Evolutionary conservation across 225 moss, liverwort and hornwort species (phyloP).

Genomic region (Antitrichia curtipendula): DNA sequence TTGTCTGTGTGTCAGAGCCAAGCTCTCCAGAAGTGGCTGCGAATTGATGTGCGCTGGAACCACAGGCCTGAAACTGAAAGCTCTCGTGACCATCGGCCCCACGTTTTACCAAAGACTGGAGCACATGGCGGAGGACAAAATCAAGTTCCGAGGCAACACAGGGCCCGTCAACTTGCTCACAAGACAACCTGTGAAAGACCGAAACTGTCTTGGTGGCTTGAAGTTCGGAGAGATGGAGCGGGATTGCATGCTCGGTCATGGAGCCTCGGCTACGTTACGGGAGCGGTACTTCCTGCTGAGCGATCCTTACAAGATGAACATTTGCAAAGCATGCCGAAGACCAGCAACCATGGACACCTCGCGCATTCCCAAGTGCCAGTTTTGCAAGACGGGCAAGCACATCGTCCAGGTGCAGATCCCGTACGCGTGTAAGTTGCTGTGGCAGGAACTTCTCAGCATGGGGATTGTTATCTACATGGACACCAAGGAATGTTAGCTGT

Average conservation of each 20-base stretch:
- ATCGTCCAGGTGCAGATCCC: conserved; percentile 88
- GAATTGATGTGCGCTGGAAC: conserved; percentile 66
- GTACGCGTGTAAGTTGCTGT: conserved; percentile 72
- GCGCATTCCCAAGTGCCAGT: conserved; percentile 52
- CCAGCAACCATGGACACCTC: conserved; percentile 56
- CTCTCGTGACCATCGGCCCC: conserved; percentile 61
- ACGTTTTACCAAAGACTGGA: conserved; percentile 86
- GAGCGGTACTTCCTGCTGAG: conserved; percentile 77
- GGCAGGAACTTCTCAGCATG: conserved; percentile 96
- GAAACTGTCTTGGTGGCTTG: conserved; percentile 71
- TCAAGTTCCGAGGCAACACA: conserved; percentile 77
- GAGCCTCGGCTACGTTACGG: conserved; percentile 79
- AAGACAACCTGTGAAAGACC: conserved; percentile 80
- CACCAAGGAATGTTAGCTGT: conserved; percentile 28
- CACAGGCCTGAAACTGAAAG: conserved; percentile 50
- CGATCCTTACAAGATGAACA: conserved; percentile 67
- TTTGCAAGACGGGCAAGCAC: conserved; percentile 46
- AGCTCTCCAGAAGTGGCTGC: conserved; percentile 47
- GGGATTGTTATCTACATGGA: conserved; percentile 71
- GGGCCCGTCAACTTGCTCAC: conserved; percentile 89
- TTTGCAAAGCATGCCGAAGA: conserved; percentile 56
- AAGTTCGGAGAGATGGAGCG: conserved; percentile 99
- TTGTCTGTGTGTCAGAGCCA: conserved; percentile 14
- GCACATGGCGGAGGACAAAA: conserved; percentile 97
- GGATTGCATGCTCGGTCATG: conserved; percentile 92